Conservation (phyloP, 2,329 filamentous ascomycete genomes). For the Graphilbum sp. region DNA sequence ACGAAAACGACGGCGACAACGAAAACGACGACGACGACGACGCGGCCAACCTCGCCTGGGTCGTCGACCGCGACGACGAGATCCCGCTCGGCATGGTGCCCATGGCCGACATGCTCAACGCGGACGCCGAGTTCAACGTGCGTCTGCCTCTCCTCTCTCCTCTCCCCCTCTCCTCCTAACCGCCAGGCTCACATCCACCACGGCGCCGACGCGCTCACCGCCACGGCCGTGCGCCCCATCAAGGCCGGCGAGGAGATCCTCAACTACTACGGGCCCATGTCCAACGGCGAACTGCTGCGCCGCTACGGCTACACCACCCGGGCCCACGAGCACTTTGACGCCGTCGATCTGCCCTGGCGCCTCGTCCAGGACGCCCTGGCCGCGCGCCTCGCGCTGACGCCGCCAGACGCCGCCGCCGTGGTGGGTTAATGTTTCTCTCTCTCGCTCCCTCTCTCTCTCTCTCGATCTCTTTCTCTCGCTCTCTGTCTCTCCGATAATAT, state of each 20-base stretch:
- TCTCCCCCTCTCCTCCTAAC: conserved; percentile 13
- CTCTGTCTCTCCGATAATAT: too few species aligned
- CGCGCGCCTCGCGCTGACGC: conserved; percentile 5
- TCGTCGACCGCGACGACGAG: conserved; percentile 43
- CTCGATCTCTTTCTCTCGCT: too few species aligned
- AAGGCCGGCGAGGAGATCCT: conserved; percentile 58
- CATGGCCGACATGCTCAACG: conserved; percentile 78
- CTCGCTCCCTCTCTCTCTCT: too few species aligned
- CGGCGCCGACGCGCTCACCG: conserved; percentile 42
- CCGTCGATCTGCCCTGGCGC: conserved; percentile 58
- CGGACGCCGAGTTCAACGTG: conserved; percentile 76
- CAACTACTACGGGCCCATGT: conserved; percentile 78
- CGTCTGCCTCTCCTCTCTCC: conserved; percentile 7
- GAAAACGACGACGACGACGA: conserved; percentile 27
- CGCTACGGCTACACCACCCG: conserved; percentile 78
- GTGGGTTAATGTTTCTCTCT: too few species aligned
- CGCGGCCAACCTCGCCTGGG: conserved; percentile 46
- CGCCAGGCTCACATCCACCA: conserved; percentile 39
- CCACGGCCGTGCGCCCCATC: conserved; percentile 55
- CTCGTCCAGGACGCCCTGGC: conserved; percentile 15
- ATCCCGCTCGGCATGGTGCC: conserved; percentile 72
- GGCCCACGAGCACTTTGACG: conserved; percentile 63
- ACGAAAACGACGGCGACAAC: conserved; percentile 43
- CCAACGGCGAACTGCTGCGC: conserved; percentile 65
- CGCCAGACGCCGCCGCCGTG: conserved; percentile 22